Conservation (phyloP, 1,284 basidiomycete genomes). For the Sporisorium reilianum region DNA sequence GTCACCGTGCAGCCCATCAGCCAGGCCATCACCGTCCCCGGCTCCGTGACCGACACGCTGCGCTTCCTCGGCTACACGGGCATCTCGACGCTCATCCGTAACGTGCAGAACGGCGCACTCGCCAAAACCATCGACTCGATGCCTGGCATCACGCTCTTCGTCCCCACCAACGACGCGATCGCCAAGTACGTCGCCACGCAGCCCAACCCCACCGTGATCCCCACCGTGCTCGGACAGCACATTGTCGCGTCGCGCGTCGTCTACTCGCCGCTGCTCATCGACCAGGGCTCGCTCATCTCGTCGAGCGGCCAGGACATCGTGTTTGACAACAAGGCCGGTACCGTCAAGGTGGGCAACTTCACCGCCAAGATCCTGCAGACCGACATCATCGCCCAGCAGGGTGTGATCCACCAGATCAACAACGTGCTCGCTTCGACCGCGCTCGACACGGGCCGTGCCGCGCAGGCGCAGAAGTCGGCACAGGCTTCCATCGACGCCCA, state of each 20-base stretch:
- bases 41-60: slow-evolving; percentile 44
- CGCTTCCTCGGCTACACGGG: slow-evolving; percentile 32
- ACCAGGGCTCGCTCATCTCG: slow-evolving; percentile 54
- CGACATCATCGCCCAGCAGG: slow-evolving; percentile 54
- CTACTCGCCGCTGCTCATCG: slow-evolving; percentile 54
- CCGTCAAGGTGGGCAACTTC: slow-evolving; percentile 50
- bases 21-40: slow-evolving; percentile 55
- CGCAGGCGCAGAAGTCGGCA: slow-evolving; percentile 50
- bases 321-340: slow-evolving; percentile 44
- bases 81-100: slow-evolving; percentile 27
- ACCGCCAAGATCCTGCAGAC: slow-evolving; percentile 53
- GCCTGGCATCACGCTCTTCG: slow-evolving; percentile 56
- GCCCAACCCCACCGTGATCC: slow-evolving; percentile 32
- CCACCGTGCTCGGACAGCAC: slow-evolving; percentile 51
- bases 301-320: slow-evolving; percentile 54
- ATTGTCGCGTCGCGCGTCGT: slow-evolving; percentile 50
- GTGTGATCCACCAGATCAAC: slow-evolving; percentile 58
- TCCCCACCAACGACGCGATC: slow-evolving; percentile 51
- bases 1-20: slow-evolving; percentile 54
- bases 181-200: slow-evolving; percentile 28
- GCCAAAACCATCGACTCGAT: slow-evolving; percentile 40
- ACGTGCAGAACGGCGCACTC: slow-evolving; percentile 37
- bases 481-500: slow-evolving; percentile 21
- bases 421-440: slow-evolving; percentile 48
- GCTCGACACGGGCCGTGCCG: slow-evolving; percentile 46